phyloP scores from a whole-genome alignment of 768 basidiomycete genomes.

The Mycena galericulata region DNA sequence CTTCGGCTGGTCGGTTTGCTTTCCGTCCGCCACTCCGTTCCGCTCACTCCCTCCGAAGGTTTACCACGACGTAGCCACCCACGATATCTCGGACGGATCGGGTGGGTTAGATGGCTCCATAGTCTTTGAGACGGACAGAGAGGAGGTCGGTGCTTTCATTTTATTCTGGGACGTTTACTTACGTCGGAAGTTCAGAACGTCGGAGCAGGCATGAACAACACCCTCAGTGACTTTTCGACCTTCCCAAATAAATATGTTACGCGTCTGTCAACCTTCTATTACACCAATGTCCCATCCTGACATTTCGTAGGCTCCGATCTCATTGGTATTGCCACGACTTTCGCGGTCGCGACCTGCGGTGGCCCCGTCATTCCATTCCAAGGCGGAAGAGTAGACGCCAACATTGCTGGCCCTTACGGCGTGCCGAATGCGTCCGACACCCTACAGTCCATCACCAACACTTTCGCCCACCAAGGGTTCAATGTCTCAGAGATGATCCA shows the following conservation, averaged over 20 bases:
- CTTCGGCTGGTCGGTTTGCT: slow-evolving; percentile 48
- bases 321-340: slow-evolving; percentile 53
- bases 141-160: slow-evolving; percentile 48
- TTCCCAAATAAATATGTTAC: slow-evolving; percentile 59
- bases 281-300: not conserved
- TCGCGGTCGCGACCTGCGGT: slow-evolving; percentile 56
- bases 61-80: slow-evolving; percentile 64
- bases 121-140: slow-evolving; percentile 56
- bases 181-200: slow-evolving; percentile 52
- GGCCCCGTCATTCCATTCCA: slow-evolving; percentile 58
- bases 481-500: slow-evolving; percentile 61
- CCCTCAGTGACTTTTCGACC: slow-evolving; percentile 54
- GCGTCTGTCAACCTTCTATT: slow-evolving; percentile 44
- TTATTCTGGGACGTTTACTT: not conserved
- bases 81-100: slow-evolving; percentile 56
- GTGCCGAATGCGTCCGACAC: slow-evolving; percentile 59
- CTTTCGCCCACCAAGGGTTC: slow-evolving; percentile 59
- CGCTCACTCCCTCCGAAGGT: slow-evolving; percentile 44
- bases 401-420: slow-evolving; percentile 50
- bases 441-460: slow-evolving; percentile 51
- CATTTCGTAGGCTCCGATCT: slow-evolving; percentile 55
- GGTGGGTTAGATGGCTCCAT: slow-evolving; percentile 66
- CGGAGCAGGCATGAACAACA: slow-evolving; percentile 58
- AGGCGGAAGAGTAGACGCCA: slow-evolving; percentile 57
- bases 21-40: not conserved